These are phyloP conservation scores for Rhodomyrtus psidioides DNA, from an alignment of 441 rosid species.

Conservation along the genomic window DNA sequence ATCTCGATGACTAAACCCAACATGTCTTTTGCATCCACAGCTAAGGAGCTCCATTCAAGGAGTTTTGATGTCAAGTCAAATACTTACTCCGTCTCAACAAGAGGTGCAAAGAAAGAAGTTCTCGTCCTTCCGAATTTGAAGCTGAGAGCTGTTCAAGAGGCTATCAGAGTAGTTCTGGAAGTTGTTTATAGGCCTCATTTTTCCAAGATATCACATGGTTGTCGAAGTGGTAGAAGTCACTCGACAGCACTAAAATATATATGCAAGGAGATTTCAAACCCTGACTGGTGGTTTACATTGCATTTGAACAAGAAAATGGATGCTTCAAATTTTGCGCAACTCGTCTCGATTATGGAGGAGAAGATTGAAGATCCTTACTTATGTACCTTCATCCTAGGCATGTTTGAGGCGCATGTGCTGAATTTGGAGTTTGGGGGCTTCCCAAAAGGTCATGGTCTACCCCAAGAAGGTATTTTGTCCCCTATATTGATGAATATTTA, in stretches of 20 bases:
- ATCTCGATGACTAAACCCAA: conserved; percentile 10
- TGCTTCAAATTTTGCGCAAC: conserved; percentile 35
- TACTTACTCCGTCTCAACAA: conserved; percentile 46
- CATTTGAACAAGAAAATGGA: conserved; percentile 45
- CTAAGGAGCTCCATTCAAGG: conserved; percentile 53
- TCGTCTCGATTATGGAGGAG: conserved; percentile 63
- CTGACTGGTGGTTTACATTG: conserved; percentile 89
- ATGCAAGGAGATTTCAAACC: conserved; percentile 41
- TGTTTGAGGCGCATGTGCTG: conserved; percentile 66
- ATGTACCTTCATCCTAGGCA: conserved; percentile 35
- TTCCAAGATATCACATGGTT: conserved; percentile 89
- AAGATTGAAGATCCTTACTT: conserved; percentile 49
- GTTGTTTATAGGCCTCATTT: conserved; percentile 74
- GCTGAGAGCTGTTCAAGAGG: conserved; percentile 72
- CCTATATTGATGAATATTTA: conserved; percentile 78
- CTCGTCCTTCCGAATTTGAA: conserved; percentile 67
- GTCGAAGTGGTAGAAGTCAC: conserved; percentile 82
- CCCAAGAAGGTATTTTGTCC: conserved; percentile 85
- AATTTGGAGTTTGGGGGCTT: conserved; percentile 88
- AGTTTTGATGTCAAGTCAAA: conserved; percentile 48
- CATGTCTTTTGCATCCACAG: conserved; percentile 36
- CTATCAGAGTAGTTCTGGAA: conserved; percentile 72
- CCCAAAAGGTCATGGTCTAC: conserved; percentile 95
- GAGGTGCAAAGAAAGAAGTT: conserved; percentile 54
- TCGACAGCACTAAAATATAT: conserved; percentile 68